Conservation (phyloP, 2,329 filamentous ascomycete genomes). For the Pseudogymnoascus sp. region DNA sequence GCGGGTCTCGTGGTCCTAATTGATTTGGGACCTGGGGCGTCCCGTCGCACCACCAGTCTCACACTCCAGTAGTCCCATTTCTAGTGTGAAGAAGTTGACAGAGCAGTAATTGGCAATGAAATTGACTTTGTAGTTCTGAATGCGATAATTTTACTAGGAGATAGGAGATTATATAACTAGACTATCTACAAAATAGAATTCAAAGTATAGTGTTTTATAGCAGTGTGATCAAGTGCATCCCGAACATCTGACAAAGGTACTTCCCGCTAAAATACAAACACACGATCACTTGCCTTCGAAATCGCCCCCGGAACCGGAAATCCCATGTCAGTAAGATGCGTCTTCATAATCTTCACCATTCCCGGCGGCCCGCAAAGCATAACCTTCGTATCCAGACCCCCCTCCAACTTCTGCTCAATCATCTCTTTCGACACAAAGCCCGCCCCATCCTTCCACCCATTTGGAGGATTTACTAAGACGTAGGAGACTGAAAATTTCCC, state of each 20-base stretch:
- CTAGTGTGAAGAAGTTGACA: not conserved
- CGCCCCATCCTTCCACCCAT: not conserved
- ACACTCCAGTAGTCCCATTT: not conserved
- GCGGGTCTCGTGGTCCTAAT: not conserved
- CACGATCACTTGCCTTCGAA: not conserved
- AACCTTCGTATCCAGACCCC: not conserved
- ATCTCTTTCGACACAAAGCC: not conserved
- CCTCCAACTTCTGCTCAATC: not conserved
- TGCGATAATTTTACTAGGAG: not conserved
- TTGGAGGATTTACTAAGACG: not conserved
- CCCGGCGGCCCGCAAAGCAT: not conserved
- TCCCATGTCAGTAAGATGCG: not conserved
- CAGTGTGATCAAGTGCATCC: not conserved
- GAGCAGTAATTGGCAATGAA: not conserved
- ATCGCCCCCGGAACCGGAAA: not conserved
- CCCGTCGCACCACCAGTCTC: not conserved
- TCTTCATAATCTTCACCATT: not conserved
- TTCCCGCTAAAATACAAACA: not conserved
- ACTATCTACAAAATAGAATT: not conserved
- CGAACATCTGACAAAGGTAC: not conserved
- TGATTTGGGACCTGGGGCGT: not conserved
- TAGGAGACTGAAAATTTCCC: not conserved
- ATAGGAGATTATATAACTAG: not conserved
- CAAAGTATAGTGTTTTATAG: not conserved
- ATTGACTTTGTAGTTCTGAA: not conserved